Evolutionary conservation across 176 grass and related monocot genomes (phyloP).

Genomic region (Eragrostis curvula): DNA sequence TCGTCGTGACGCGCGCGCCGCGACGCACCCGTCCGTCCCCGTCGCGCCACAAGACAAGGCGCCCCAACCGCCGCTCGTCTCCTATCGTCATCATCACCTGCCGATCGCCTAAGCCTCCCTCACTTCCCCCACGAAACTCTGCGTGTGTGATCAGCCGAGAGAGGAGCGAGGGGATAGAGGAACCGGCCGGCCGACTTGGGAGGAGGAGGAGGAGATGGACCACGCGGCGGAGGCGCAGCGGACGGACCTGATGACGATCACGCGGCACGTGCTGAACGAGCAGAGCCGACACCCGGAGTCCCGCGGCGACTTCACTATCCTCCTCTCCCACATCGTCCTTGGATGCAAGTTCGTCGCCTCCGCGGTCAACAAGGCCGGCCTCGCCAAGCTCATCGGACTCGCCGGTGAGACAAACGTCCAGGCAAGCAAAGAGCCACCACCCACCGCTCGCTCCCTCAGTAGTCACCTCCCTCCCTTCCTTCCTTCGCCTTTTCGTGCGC

Average conservation of each 20-base stretch:
- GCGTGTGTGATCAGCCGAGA: no score
- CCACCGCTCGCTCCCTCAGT: no score
- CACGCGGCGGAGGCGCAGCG: constrained; percentile 81
- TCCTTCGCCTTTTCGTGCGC: not conserved
- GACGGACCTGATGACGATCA: constrained; percentile 99
- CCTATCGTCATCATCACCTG: not conserved
- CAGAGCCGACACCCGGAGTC: constrained; percentile 78
- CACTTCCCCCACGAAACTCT: no score
- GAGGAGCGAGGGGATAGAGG: no score
- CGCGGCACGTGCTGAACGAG: constrained; percentile 94
- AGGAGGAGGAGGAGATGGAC: constrained; percentile 55
- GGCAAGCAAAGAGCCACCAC: constrained; percentile 44
- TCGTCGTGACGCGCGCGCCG: no score
- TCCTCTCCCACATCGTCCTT: constrained; percentile 97
- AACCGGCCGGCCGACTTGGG: no score
- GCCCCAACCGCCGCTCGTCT: constrained; percentile 27
- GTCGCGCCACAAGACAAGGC: constrained; percentile 32
- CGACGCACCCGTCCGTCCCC: no score
- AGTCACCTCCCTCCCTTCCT: not conserved
- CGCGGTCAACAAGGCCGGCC: constrained; percentile 89
- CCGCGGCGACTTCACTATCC: constrained; percentile 92
- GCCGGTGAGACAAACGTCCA: constrained; percentile 94
- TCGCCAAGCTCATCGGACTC: constrained; percentile 89
- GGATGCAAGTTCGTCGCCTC: constrained; percentile 97
- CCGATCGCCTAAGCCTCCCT: not conserved